These are phyloP conservation scores for Sporothrix variecibatus DNA, from an alignment of 2,329 filamentous ascomycete species.

Conservation along the genomic window DNA sequence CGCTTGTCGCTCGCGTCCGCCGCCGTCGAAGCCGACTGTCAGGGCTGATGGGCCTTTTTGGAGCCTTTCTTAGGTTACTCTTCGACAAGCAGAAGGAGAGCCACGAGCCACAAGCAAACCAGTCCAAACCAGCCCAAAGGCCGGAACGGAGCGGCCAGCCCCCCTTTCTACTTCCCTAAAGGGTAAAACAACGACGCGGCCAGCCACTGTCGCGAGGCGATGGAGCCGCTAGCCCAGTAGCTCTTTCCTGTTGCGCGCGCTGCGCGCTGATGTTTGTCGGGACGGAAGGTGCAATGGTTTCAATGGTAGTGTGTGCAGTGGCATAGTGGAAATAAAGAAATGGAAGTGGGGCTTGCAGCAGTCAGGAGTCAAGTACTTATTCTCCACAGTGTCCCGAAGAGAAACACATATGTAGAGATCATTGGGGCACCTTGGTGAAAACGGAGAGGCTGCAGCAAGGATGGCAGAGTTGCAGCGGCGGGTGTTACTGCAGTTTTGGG, in stretches of 20 bases:
- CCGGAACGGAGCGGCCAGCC: constrained; percentile 22
- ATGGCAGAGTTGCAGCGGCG: background rate
- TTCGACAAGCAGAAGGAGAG: background rate
- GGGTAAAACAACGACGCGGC: constrained; percentile 10
- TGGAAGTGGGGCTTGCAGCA: background rate
- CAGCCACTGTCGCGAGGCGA: constrained; percentile 33
- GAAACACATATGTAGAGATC: background rate
- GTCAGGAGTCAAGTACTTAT: background rate
- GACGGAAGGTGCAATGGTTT: background rate
- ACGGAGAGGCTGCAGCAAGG: background rate
- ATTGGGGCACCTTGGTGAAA: background rate
- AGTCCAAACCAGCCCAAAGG: background rate
- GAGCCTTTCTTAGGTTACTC: background rate
- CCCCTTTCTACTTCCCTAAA: background rate
- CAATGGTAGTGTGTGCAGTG: background rate
- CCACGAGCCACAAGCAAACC: background rate
- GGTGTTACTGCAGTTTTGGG: constrained; percentile 4
- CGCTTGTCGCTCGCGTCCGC: background rate
- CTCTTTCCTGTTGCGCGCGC: constrained; percentile 14
- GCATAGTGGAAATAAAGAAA: background rate
- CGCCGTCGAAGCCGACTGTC: background rate
- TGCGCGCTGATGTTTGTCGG: background rate
- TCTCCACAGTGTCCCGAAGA: too few species aligned
- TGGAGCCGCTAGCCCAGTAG: constrained; percentile 28
- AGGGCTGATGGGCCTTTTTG: background rate